Conservation (phyloP, 805 yeast genomes). For the Sugiyamaella boreocaroliniensis region DNA sequence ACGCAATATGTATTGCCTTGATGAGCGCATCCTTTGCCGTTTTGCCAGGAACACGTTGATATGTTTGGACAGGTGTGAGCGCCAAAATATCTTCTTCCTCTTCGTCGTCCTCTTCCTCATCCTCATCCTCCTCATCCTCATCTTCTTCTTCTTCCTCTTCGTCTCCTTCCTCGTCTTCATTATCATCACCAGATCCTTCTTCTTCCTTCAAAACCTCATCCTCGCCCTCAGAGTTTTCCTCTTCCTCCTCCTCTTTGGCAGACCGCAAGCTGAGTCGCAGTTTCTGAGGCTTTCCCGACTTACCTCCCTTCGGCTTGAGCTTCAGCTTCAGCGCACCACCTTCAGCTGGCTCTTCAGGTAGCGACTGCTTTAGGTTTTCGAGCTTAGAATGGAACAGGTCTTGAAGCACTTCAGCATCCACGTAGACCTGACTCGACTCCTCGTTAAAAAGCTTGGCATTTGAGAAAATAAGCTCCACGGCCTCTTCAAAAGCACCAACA, state of each 20-base stretch:
- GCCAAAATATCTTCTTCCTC: conserved; percentile 11
- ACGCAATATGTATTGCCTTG: conserved; percentile 29
- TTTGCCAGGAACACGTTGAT: conserved; percentile 16
- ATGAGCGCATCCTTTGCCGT: conserved; percentile 24
- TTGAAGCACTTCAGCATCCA: conserved; percentile 60
- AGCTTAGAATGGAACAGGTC: conserved; percentile 37
- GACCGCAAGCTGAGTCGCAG: not conserved
- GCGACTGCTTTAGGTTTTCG: conserved; percentile 17
- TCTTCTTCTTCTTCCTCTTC: conserved; percentile 4
- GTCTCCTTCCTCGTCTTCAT: conserved; percentile 11
- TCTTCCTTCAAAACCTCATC: not conserved
- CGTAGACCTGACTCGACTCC: conserved; percentile 61
- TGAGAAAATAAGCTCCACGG: conserved; percentile 56
- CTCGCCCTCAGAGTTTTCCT: not conserved
- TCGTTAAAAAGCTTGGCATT: conserved; percentile 79
- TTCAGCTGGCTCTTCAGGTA: conserved; percentile 4
- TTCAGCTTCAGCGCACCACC: conserved; percentile 6
- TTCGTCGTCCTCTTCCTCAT: conserved; percentile 11
- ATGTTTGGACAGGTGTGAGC: conserved; percentile 15
- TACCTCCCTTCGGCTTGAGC: conserved; percentile 5
- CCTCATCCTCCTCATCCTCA: conserved; percentile 16
- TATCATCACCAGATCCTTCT: conserved; percentile 6
- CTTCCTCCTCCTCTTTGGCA: conserved; percentile 5
- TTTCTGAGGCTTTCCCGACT: not conserved
- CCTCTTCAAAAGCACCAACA: conserved; percentile 53